Conservation (phyloP, 331 rosid species). For the Cydonia oblonga region DNA sequence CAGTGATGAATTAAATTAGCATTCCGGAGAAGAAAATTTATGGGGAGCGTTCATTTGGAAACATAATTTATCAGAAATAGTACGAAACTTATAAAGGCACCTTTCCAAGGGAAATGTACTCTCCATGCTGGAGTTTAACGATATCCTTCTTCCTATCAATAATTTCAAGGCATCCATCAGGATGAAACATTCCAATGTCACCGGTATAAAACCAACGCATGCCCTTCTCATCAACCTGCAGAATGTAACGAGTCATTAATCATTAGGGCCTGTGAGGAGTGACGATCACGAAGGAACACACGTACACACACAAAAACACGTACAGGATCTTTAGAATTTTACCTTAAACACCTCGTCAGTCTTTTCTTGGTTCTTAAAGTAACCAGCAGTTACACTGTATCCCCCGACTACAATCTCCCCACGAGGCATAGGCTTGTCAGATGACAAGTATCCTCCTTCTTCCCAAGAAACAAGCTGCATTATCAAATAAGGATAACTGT, state of each 20-base stretch:
- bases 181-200: conserved; percentile 73
- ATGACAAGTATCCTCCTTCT: conserved; percentile 65
- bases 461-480: conserved; percentile 91
- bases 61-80: neutral
- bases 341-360: conserved; percentile 84
- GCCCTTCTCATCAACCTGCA: conserved; percentile 74
- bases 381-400: conserved; percentile 68
- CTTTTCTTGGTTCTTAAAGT: conserved; percentile 71
- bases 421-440: conserved; percentile 91
- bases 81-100: conserved; percentile 23
- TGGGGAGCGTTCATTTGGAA: neutral
- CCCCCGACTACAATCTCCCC: conserved; percentile 90
- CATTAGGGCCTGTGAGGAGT: neutral
- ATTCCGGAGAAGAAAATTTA: conserved; percentile 3
- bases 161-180: conserved; percentile 93
- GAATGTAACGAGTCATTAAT: neutral
- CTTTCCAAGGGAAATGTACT: conserved; percentile 88
- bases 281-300: neutral
- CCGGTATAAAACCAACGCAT: conserved; percentile 85
- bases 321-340: neutral
- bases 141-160: conserved; percentile 90
- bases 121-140: conserved; percentile 97
- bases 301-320: neutral
- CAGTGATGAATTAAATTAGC: conserved; percentile 5
- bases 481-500: conserved; percentile 16